Base-by-base conservation (phyloP, 768 basidiomycete genomes). In the Paxillus involutus region DNA sequence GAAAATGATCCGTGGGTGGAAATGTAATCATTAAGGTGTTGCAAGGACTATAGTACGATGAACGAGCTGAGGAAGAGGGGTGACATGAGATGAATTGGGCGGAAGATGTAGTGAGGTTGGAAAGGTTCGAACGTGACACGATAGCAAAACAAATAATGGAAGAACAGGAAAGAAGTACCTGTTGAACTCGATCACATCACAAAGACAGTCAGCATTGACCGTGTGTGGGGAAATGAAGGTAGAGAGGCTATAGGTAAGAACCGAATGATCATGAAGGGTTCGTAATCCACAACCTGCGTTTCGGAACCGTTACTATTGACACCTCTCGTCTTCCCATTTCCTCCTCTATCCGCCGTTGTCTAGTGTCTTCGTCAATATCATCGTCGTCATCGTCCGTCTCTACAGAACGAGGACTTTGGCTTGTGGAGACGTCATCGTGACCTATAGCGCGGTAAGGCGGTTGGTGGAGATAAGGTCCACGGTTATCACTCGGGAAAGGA, bases 291-390 rank as follows among this genome's bases (percentile, higher is more conserved):
- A 93, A 71, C 63, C 80, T 84, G 59, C 89, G 87, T 65, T 82
- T 85, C 17, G 91, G 91, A 12, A 84, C 80, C 41, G 83, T 78
- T 56, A 92, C 81, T 63, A 92, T 89, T n/a, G 87, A 88, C 30
- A 92, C 89, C 59, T 92, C 89, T 46, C 91, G 80, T 59, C 89
- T 77, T 37, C 77, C 83, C 80, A 93, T 89, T 69, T 92, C 90
- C 53, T 87, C 85, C 65, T 92, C 91, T 33, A 91, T 90, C 60
- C 82, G 76, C 55, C 83, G 77, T 66, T 91, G 89, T 55, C 84
- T 76, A 12, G 83, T 78, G 46, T 86, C 83, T 58, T 91, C 89
- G 59, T 91, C 89, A 51, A 87, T 74, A 44, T 89, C 86, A 30
- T 87, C 85, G 17, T 89, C 85, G 10, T 82, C 76, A 11, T 81